A percentile compares a stretch with the other conserved stretches of the same genome.
These are phyloP conservation scores for Microascus cirrosus DNA, from an alignment of 2,329 filamentous ascomycete genomes.

Conservation along the genomic window DNA sequence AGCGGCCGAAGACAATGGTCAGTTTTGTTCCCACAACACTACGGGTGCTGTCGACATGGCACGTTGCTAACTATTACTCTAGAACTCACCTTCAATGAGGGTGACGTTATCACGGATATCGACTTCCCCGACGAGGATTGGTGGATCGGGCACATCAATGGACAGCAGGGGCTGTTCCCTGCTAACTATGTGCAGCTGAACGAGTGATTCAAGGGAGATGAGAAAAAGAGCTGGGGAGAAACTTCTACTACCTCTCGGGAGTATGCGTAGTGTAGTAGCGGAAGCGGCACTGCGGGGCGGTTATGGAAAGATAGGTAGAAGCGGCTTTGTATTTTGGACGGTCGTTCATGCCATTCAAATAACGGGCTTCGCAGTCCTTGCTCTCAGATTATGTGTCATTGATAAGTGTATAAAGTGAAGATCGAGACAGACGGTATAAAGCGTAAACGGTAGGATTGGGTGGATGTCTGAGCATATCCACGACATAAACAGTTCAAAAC, in stretches of 20 bases:
- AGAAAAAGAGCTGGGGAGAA: not conserved
- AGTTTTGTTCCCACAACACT: conserved; percentile 12
- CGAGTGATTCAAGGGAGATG: conserved; percentile 12
- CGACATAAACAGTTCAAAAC: not conserved
- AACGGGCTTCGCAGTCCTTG: not conserved
- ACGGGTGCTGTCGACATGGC: not conserved
- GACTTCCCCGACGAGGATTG: conserved; percentile 98
- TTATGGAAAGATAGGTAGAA: not conserved
- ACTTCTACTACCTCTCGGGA: not conserved
- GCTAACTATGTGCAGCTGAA: conserved; percentile 58
- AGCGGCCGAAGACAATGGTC: conserved; percentile 86
- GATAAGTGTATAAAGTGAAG: not conserved
- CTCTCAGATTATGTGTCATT: not conserved
- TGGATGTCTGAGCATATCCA: too few relatives aligned
- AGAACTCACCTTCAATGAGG: conserved; percentile 77
- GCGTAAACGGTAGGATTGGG: too few relatives aligned
- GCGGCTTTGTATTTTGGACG: not conserved
- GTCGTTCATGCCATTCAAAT: not conserved
- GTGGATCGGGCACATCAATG: conserved; percentile 87
- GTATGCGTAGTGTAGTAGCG: not conserved
- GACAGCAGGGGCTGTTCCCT: conserved; percentile 73
- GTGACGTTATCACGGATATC: conserved; percentile 68
- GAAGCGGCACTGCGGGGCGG: not conserved
- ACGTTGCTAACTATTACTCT: not conserved
- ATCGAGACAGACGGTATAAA: too few relatives aligned